A percentile compares a stretch with the other conserved stretches of the same genome.
Conservation (phyloP, 768 basidiomycete genomes). For the Clavulina sp. region DNA sequence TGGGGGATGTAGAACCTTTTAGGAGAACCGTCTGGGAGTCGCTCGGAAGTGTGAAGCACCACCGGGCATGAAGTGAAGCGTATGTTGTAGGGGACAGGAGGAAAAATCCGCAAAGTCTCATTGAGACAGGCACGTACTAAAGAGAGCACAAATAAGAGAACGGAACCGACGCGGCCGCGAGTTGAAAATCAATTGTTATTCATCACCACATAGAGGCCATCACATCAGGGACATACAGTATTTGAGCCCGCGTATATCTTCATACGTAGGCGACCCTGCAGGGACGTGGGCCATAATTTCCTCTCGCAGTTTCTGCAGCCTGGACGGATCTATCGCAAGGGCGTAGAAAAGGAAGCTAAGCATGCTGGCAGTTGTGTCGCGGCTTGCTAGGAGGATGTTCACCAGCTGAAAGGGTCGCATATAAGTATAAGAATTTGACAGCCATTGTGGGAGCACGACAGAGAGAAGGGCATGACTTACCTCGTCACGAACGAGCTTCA, state of each 20-base stretch:
- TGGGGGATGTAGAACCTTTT: conserved; percentile 6
- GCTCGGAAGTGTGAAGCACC: conserved; percentile 2
- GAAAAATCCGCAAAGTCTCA: conserved; percentile 36
- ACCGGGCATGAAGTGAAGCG: conserved; percentile 13
- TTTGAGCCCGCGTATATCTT: conserved; percentile 40
- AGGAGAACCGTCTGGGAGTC: neutral
- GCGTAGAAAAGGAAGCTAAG: conserved; percentile 39
- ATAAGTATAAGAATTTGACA: too few species aligned
- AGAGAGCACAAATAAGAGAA: neutral
- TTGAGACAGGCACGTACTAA: conserved; percentile 11
- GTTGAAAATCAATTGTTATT: conserved; percentile 21
- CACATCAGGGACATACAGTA: conserved; percentile 23
- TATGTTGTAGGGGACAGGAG: conserved; percentile 22
- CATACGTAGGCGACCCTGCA: conserved; percentile 33
- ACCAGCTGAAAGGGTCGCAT: conserved; percentile 1
- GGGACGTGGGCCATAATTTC: conserved; percentile 31
- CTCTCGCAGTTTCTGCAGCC: conserved; percentile 28
- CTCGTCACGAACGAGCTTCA: conserved; percentile 1
- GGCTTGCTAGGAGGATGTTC: conserved; percentile 55
- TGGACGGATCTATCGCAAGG: conserved; percentile 33
- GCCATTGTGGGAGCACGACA: too few species aligned
- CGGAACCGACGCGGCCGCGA: neutral
- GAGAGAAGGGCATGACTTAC: too few species aligned
- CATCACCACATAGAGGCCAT: conserved; percentile 37
- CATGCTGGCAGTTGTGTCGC: conserved; percentile 35